Conservation (phyloP, 1,284 basidiomycete species). For the Microbotryomycetes sp. region DNA sequence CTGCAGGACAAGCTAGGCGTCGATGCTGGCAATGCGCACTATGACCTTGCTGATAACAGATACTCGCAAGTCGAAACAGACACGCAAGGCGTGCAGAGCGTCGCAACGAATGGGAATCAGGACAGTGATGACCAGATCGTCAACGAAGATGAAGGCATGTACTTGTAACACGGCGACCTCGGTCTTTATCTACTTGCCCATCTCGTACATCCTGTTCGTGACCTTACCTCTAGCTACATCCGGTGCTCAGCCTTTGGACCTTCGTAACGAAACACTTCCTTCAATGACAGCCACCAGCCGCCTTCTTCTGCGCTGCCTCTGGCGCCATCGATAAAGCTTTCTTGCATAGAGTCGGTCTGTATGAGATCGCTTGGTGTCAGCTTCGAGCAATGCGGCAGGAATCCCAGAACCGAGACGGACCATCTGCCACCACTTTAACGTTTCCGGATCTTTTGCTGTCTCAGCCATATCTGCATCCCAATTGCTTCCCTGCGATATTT, state of each 20-base stretch:
- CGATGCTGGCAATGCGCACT: constrained; percentile 25
- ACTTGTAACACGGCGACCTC: constrained; percentile 9
- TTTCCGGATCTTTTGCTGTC: constrained; percentile 59
- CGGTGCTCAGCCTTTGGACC: constrained; percentile 26
- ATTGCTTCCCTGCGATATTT: constrained; percentile 53
- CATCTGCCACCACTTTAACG: constrained; percentile 66
- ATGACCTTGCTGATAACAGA: neutral
- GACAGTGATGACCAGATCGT: neutral
- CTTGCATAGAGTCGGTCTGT: constrained; percentile 64
- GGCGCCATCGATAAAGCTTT: constrained; percentile 62
- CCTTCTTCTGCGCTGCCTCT: constrained; percentile 60
- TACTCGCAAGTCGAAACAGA: neutral
- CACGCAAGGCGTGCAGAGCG: neutral
- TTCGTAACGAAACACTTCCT: constrained; percentile 69
- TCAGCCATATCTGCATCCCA: constrained; percentile 61
- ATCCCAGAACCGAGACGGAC: constrained; percentile 39
- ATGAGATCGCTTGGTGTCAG: too few species aligned
- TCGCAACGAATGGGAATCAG: neutral
- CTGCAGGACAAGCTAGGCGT: constrained; percentile 27
- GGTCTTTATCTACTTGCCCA: too few species aligned
- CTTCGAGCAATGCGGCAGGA: neutral
- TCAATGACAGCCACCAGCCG: constrained; percentile 62
- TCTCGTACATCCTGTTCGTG: too few species aligned
- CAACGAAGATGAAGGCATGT: constrained; percentile 11
- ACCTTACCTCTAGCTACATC: too few species aligned